Percentiles rank a stretch among this genome's conserved stretches.
Evolutionary conservation across 768 basidiomycete genomes (phyloP).

Genomic region (Tephrocybe sp.): DNA sequence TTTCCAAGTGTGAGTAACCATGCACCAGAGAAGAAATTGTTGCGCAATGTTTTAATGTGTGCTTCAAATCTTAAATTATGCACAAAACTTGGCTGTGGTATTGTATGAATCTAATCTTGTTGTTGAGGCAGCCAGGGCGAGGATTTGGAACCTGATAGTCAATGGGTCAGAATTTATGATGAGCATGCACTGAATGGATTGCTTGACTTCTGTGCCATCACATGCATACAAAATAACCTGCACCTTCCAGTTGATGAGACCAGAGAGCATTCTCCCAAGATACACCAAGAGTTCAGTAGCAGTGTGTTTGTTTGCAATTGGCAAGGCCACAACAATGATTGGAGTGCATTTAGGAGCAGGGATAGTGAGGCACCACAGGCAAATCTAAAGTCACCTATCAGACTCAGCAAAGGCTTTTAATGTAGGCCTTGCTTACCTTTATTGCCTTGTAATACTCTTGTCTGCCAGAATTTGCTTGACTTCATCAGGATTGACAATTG

Average conservation of each 20-base stretch:
- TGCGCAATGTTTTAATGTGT: conserved; percentile 28
- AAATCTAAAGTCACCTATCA: no score
- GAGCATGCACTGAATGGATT: conserved; percentile 22
- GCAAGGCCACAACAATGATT: conserved; percentile 27
- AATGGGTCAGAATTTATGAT: neutral
- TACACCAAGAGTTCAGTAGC: conserved; percentile 9
- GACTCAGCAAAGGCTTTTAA: neutral
- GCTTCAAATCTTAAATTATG: conserved; percentile 31
- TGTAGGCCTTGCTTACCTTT: neutral
- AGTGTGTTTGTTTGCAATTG: conserved; percentile 19
- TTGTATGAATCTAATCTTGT: neutral
- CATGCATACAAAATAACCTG: conserved; percentile 29
- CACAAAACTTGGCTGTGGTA: conserved; percentile 2
- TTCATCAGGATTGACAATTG: neutral
- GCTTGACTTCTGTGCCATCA: conserved; percentile 37
- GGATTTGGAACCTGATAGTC: neutral
- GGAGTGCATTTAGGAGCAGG: conserved; percentile 30
- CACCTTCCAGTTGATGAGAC: conserved; percentile 23
- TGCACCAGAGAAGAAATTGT: conserved; percentile 32
- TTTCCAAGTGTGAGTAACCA: conserved; percentile 24
- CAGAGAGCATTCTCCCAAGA: conserved; percentile 20
- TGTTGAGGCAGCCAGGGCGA: conserved; percentile 1
- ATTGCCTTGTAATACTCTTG: neutral
- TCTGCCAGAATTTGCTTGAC: neutral
- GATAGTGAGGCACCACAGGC: conserved; percentile 29